Evolutionary conservation across 2,329 filamentous ascomycete species (phyloP).

Genomic region (Colletotrichum brevisporum): DNA sequence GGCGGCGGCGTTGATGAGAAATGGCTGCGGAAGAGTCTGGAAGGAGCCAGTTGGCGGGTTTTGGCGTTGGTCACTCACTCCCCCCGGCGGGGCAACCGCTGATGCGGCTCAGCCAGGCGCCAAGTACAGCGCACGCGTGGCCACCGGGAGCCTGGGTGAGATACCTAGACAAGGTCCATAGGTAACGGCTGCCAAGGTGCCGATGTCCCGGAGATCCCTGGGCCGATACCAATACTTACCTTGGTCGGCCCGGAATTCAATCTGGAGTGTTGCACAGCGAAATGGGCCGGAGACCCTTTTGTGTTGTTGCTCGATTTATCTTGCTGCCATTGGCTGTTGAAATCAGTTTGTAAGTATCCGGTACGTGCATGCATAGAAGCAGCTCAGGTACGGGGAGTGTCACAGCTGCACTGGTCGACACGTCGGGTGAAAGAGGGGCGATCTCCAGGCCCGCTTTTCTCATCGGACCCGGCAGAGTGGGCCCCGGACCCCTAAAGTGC

Average conservation of each 20-base stretch:
- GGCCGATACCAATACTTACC: not conserved
- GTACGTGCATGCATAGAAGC: not conserved
- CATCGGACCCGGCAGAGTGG: slow-evolving; percentile 34
- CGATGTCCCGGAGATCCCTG: not conserved
- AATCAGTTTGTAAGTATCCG: not conserved
- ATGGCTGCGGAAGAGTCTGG: slow-evolving; percentile 37
- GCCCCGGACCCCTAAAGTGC: slow-evolving; percentile 23
- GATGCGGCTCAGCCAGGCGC: slow-evolving; percentile 17
- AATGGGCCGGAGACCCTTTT: not conserved
- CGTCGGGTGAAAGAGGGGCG: slow-evolving; percentile 15
- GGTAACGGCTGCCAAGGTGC: not conserved
- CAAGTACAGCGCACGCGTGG: slow-evolving; percentile 35
- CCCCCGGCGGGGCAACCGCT: slow-evolving; percentile 32
- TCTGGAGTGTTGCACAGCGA: not conserved
- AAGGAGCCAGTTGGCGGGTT: slow-evolving; percentile 36
- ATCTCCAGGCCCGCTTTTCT: slow-evolving; percentile 24
- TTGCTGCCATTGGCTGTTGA: slow-evolving; percentile 6
- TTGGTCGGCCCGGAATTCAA: not conserved
- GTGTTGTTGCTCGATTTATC: not conserved
- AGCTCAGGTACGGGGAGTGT: no score
- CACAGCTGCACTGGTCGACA: slow-evolving; percentile 25
- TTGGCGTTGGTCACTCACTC: slow-evolving; percentile 17
- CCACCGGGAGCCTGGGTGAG: slow-evolving; percentile 24
- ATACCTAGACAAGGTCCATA: slow-evolving; percentile 10
- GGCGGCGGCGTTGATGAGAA: slow-evolving; percentile 34